Evolutionary conservation across 352 stramenopile species (phyloP).

Genomic region (Blastocystis sp.): DNA sequence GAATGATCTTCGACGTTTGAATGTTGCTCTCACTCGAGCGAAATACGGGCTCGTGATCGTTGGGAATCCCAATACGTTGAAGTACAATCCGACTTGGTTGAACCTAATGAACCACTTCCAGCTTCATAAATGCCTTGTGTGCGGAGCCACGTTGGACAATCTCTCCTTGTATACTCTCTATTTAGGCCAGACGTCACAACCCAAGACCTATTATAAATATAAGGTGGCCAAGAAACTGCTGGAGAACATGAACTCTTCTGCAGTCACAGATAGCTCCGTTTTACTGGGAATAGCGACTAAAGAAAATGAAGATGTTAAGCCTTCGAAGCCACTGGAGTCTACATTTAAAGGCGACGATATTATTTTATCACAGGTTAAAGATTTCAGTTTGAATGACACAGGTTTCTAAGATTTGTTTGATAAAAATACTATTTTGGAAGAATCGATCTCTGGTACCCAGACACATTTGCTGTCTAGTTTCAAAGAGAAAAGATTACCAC

Average conservation of each 20-base stretch:
- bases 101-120: conserved; percentile 92
- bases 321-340: not conserved
- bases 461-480: too few relatives aligned
- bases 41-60: conserved; percentile 96
- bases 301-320: not conserved
- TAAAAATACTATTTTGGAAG: not conserved
- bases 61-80: conserved; percentile 91
- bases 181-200: not conserved
- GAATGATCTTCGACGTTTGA: conserved; percentile 91
- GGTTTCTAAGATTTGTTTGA: not conserved
- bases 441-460: not conserved
- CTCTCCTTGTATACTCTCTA: not conserved
- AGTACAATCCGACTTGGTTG: conserved; percentile 93
- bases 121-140: conserved; percentile 85
- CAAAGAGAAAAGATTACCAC: too few relatives aligned
- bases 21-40: conserved; percentile 95
- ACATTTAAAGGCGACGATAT: too few relatives aligned
- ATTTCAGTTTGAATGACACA: not conserved
- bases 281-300: not conserved
- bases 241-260: not conserved
- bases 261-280: not conserved
- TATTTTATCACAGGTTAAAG: not conserved
- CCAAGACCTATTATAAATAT: not conserved
- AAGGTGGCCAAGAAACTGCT: not conserved
- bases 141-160: conserved; percentile 71